Evolutionary conservation across 345 rosid genomes (phyloP), one percentile per base, ranked within the genome.

Genomic region (Brassica cretica): DNA sequence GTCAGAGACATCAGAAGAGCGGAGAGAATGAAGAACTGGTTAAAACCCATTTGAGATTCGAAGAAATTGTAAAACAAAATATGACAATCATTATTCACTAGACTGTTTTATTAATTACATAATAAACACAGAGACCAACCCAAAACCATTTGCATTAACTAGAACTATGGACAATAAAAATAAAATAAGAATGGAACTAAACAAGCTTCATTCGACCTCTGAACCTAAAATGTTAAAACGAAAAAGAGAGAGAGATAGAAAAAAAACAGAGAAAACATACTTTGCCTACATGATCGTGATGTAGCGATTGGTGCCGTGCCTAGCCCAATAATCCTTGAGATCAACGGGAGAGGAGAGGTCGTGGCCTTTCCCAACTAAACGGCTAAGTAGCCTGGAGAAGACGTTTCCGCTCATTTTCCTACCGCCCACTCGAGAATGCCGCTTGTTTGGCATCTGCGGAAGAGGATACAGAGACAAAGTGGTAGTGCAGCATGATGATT

Each of bases 401-500:
- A 87, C 96, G 49, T 86, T 81, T 10, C 97, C 98, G 19, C 99
- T 95, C 98, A 93, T 93, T 78, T 95, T 95, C 82, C 99, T 78
- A 24, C 99, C 98, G 18, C 99, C 93, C 49, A 95, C 84, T 24
- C 99, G 86, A 15, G 94, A 88, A 70, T 89, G 99, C 5, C 98
- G 86, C 73, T 91, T 95, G 78, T 91, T 91, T 12, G 97, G 94
- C 89, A 93, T 81, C 82, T 86, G 94, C 3, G 98, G 98, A 5
- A 95, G 84, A 0, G 98, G 99, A 81, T 89, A 88, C 70, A 85
- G 81, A 24, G 99, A 93, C 77, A 95, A 3, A 72, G 89, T 81
- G 55, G 94, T 95, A 8, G 98, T 95, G 87, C 98, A 95, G 77
- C 99, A 95, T n/a, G 97, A 87, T 0, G 98, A 93, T 82, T 95